These are phyloP conservation scores for Peronospora destructor DNA, from an alignment of 352 stramenopile genomes.

Conservation along the genomic window DNA sequence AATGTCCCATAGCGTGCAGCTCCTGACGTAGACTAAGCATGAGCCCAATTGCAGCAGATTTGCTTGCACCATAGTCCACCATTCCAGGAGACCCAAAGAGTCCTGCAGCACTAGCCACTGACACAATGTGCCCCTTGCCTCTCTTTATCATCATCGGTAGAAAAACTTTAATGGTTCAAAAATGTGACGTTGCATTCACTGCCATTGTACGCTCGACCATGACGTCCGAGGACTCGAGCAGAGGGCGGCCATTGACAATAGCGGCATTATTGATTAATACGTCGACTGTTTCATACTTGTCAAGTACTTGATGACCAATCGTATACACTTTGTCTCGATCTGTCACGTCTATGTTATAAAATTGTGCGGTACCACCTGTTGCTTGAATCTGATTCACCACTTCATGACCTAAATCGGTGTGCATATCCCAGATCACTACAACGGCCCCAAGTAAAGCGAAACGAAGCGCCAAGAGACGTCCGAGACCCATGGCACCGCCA, in stretches of 20 bases:
- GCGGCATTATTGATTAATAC: conserved; percentile 51
- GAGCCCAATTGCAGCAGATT: conserved; percentile 37
- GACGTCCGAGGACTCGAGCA: conserved; percentile 35
- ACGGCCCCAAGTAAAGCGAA: conserved; percentile 31
- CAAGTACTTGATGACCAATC: conserved; percentile 17
- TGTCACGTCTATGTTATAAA: conserved; percentile 38
- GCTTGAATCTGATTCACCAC: conserved; percentile 33
- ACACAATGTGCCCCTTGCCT: conserved; percentile 44
- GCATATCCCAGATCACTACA: conserved; percentile 39
- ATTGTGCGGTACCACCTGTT: conserved; percentile 17
- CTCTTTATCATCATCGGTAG: conserved; percentile 37
- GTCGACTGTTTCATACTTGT: conserved; percentile 29
- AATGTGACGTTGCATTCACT: conserved; percentile 45
- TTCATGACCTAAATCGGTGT: conserved; percentile 19
- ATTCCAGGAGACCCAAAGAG: conserved; percentile 41
- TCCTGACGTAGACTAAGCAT: conserved; percentile 46
- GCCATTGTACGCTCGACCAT: conserved; percentile 44
- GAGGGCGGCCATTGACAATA: conserved; percentile 36
- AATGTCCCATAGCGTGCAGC: conserved; percentile 32
- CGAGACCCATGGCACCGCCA: conserved; percentile 47
- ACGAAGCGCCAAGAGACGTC: conserved; percentile 34
- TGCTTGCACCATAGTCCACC: conserved; percentile 52
- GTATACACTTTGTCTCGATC: conserved; percentile 28
- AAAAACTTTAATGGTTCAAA: conserved; percentile 48
- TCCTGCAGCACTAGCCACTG: conserved; percentile 38